phyloP scores from a whole-genome alignment of 1,284 basidiomycete genomes.

The Somion occarium region DNA sequence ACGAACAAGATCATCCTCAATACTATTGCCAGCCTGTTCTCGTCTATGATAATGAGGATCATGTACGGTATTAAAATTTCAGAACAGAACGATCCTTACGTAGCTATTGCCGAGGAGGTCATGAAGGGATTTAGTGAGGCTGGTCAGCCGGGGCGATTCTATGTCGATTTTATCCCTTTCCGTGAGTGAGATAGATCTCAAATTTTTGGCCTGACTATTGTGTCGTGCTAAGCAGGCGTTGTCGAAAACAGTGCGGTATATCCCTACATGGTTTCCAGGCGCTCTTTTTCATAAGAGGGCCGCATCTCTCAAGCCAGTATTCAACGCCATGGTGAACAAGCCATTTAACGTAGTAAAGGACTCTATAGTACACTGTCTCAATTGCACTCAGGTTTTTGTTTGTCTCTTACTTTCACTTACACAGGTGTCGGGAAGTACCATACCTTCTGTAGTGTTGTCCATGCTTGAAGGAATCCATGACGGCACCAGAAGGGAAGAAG shows the following conservation, averaged over 20 bases:
- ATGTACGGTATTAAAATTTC: conserved; percentile 4
- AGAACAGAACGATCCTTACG: not conserved
- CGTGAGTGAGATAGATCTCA: not conserved
- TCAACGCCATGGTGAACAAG: not conserved
- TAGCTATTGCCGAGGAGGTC: not conserved
- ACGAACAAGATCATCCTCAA: too few species aligned
- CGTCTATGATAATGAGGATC: not conserved
- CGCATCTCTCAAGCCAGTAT: conserved; percentile 9
- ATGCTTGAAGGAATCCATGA: not conserved
- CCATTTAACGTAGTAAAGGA: conserved; percentile 7
- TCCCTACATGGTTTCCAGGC: conserved; percentile 26
- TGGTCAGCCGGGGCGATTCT: conserved; percentile 12
- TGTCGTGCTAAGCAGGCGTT: not conserved
- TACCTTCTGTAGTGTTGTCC: not conserved
- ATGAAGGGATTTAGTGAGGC: conserved; percentile 1
- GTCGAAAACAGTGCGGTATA: conserved; percentile 8
- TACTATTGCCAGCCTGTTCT: not conserved
- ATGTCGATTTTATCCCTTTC: conserved; percentile 15
- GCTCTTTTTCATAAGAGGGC: conserved; percentile 22
- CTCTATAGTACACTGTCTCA: conserved; percentile 9
- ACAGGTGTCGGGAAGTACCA: not conserved
- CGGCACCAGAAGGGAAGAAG: not conserved
- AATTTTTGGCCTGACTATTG: not conserved
- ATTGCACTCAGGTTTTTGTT: not conserved
- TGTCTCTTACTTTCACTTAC: not conserved